A percentile compares a stretch with the other conserved stretches of the same genome.
phyloP scores from a whole-genome alignment of 345 rosid genomes.

The Carallia pectinifolia region DNA sequence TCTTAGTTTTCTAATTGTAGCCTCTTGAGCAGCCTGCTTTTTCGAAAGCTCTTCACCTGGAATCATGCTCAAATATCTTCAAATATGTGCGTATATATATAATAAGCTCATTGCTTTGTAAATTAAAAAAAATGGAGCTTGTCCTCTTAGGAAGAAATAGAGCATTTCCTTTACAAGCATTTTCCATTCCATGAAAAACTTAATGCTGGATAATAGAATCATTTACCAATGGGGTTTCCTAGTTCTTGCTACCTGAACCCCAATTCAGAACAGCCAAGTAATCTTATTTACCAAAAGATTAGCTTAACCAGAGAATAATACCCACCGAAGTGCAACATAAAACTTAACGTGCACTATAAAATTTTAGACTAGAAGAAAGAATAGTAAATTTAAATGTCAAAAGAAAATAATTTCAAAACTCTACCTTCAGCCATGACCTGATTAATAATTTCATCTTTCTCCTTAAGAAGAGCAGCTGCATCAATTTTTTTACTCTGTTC shows the following conservation, averaged over 20 bases:
- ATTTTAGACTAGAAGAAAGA: neutral
- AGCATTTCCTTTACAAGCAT: neutral
- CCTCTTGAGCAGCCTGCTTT: conserved; percentile 97
- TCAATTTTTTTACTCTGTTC: conserved; percentile 94
- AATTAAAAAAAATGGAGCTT: neutral
- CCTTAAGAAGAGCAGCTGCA: conserved; percentile 96
- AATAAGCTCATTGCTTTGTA: neutral
- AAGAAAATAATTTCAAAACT: conserved; percentile 23
- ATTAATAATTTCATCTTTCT: conserved; percentile 96
- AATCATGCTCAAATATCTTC: conserved; percentile 11
- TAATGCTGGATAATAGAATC: too few species aligned
- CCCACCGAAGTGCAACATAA: neutral
- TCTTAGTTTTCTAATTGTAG: conserved; percentile 90
- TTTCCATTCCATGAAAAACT: neutral
- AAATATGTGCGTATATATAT: neutral
- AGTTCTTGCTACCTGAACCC: neutral
- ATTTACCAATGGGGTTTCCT: neutral
- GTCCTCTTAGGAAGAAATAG: too few species aligned
- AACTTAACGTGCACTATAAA: neutral
- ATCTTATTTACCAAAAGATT: neutral
- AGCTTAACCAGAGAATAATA: neutral
- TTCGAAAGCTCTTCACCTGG: conserved; percentile 99
- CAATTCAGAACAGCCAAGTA: neutral
- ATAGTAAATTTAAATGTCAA: neutral
- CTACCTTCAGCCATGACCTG: conserved; percentile 99